phyloP scores from a whole-genome alignment of 768 basidiomycete genomes.

The Calvatia gigantea region DNA sequence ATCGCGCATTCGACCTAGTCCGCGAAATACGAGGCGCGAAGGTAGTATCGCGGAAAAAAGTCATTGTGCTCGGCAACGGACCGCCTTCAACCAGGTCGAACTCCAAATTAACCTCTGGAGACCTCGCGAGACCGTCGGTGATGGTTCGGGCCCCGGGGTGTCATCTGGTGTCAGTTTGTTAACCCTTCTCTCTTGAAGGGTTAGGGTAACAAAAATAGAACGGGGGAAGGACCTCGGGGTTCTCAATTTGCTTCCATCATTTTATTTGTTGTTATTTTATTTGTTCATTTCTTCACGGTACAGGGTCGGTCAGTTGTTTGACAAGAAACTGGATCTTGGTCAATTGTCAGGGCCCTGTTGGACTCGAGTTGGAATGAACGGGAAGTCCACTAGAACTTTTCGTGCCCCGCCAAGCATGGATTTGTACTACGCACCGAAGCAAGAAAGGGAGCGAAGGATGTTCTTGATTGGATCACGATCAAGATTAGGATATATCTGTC shows the following conservation, averaged over 20 bases:
- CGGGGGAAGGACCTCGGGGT: neutral
- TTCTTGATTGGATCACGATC: slow-evolving; percentile 13
- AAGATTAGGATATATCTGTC: slow-evolving; percentile 8
- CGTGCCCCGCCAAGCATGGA: neutral
- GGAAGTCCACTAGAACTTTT: neutral
- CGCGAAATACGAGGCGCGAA: too few relatives aligned
- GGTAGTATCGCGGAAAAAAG: too few relatives aligned
- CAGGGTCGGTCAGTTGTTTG: neutral
- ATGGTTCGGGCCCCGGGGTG: too few relatives aligned
- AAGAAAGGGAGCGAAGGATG: slow-evolving; percentile 4
- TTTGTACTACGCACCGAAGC: neutral
- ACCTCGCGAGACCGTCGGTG: too few relatives aligned
- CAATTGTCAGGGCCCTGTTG: too few relatives aligned
- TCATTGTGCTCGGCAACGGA: too few relatives aligned
- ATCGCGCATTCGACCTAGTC: too few relatives aligned
- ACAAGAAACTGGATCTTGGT: neutral
- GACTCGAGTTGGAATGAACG: neutral
- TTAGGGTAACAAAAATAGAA: too few relatives aligned
- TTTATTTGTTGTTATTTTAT: neutral
- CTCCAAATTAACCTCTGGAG: neutral
- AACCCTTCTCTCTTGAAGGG: too few relatives aligned
- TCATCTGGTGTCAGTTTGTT: too few relatives aligned
- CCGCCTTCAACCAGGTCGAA: neutral
- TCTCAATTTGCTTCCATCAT: neutral
- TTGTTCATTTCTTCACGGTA: neutral